Conservation (phyloP, 352 stramenopile genomes). For the Phytophthora meadii region DNA sequence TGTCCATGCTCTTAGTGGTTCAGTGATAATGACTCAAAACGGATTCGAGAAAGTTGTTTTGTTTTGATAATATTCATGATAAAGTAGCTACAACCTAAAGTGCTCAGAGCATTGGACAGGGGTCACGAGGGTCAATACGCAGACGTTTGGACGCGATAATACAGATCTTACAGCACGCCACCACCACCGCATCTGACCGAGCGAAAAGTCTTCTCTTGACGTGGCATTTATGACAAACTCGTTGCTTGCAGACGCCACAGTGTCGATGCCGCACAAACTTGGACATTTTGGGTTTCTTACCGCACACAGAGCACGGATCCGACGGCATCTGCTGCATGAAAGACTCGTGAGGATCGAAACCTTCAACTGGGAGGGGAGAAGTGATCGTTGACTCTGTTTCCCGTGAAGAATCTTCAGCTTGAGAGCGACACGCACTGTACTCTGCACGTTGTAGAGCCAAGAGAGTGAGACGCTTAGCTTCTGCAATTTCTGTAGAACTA, state of each 20-base stretch:
- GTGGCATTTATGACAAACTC: slow-evolving; percentile 45
- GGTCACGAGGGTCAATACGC: slow-evolving; percentile 35
- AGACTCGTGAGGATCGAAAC: not conserved
- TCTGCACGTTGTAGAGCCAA: slow-evolving; percentile 25
- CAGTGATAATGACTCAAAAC: slow-evolving; percentile 1
- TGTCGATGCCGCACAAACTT: slow-evolving; percentile 23
- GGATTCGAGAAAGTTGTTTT: no score
- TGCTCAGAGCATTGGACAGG: slow-evolving; percentile 35
- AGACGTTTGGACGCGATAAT: slow-evolving; percentile 44
- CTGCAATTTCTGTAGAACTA: slow-evolving; percentile 20
- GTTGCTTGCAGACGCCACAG: slow-evolving; percentile 40
- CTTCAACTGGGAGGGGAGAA: not conserved
- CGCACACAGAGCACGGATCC: slow-evolving; percentile 24
- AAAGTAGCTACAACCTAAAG: not conserved
- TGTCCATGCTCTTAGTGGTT: slow-evolving; percentile 41
- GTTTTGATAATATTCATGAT: not conserved
- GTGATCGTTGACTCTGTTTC: slow-evolving; percentile 23
- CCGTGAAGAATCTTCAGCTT: slow-evolving; percentile 13
- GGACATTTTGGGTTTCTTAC: slow-evolving; percentile 25
- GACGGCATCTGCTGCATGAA: slow-evolving; percentile 18
- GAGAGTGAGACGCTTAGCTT: slow-evolving; percentile 35
- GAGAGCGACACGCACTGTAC: slow-evolving; percentile 5
- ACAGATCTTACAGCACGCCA: slow-evolving; percentile 47
- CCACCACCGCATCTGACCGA: slow-evolving; percentile 27
- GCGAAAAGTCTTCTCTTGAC: slow-evolving; percentile 44